Evolutionary conservation across 352 stramenopile genomes (phyloP).

Genomic region (Thalassiosira pacifica): DNA sequence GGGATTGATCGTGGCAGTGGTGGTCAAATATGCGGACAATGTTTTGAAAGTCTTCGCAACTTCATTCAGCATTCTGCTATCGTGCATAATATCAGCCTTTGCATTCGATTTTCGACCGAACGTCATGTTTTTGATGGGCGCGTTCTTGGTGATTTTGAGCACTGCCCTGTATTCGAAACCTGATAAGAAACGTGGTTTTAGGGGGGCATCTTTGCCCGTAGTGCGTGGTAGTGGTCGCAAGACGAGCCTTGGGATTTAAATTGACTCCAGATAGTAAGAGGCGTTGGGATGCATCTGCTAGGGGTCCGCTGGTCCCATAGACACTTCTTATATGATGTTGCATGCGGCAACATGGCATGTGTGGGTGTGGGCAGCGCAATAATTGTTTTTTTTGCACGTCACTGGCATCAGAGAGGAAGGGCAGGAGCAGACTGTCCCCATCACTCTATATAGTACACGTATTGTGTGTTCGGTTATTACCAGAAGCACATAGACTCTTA

Average conservation of each 20-base stretch:
- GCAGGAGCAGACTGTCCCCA: no score
- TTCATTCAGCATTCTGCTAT: conserved; percentile 90
- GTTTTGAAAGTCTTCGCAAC: conserved; percentile 93
- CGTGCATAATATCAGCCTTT: conserved; percentile 87
- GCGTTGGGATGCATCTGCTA: no score
- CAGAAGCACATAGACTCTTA: no score
- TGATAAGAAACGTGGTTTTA: conserved; percentile 6
- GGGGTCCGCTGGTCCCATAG: no score
- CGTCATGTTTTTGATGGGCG: conserved; percentile 87
- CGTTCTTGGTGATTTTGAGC: conserved; percentile 84
- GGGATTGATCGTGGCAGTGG: conserved; percentile 91
- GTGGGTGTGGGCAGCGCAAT: no score
- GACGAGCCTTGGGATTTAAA: background rate
- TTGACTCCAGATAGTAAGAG: no score
- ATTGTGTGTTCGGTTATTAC: no score
- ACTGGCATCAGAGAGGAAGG: no score
- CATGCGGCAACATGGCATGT: no score
- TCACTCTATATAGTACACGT: no score
- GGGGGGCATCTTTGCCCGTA: background rate
- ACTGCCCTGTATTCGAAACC: conserved; percentile 84
- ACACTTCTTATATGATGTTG: no score
- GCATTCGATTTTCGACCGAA: conserved; percentile 90
- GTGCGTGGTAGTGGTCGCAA: background rate
- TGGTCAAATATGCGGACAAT: conserved; percentile 95
- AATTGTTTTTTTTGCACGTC: no score